phyloP scores from a whole-genome alignment of 495 filamentous ascomycete genomes.

The Lindgomyces ingoldianus region DNA sequence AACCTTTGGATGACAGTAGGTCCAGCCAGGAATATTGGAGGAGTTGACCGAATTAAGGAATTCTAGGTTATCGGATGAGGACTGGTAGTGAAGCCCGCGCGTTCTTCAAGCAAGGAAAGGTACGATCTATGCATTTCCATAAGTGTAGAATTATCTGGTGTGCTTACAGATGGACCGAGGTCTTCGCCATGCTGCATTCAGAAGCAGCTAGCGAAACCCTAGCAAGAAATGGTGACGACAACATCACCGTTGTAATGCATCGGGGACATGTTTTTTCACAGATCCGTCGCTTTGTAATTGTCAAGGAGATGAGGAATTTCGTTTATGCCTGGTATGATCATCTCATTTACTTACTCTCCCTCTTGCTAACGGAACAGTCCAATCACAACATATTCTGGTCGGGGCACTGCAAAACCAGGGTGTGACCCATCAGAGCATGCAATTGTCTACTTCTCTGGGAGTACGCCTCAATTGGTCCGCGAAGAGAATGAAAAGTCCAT shows the following conservation, averaged over 20 bases:
- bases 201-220: constrained; percentile 11
- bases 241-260: constrained; percentile 23
- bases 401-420: constrained; percentile 42
- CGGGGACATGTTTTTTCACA: constrained; percentile 14
- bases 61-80: background rate
- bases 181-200: constrained; percentile 28
- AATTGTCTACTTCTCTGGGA: constrained; percentile 43
- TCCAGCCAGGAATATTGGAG: background rate
- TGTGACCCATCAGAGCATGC: constrained; percentile 46
- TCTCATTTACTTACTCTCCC: background rate
- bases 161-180: background rate
- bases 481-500: background rate
- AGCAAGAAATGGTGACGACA: background rate
- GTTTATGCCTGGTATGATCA: constrained; percentile 23
- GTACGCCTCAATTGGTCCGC: background rate
- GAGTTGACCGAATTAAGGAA: background rate
- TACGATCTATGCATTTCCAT: background rate
- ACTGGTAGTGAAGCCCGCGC: background rate
- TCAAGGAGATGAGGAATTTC: constrained; percentile 10
- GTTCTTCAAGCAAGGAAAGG: background rate
- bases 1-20: background rate
- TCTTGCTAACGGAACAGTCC: constrained; percentile 18
- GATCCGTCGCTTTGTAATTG: constrained; percentile 37
- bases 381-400: constrained; percentile 46
- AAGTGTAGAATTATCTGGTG: background rate